phyloP scores from a whole-genome alignment of 2,329 filamentous ascomycete species.

The Anisogramma anomala region DNA sequence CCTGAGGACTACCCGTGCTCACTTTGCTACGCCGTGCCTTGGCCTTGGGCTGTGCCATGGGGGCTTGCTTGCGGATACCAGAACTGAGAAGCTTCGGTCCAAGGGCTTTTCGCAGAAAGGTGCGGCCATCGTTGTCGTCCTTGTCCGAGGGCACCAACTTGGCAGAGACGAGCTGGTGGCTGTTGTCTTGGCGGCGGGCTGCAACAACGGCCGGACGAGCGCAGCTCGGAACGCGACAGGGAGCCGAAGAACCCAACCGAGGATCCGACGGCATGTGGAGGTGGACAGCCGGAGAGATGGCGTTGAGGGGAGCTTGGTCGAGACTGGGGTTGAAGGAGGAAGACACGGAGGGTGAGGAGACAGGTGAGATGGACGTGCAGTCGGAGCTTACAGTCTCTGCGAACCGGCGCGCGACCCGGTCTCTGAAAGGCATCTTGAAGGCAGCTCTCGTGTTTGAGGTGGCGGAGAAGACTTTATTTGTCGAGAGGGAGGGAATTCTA shows the following conservation, averaged over 20 bases:
- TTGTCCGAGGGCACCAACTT: not conserved
- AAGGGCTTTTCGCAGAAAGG: constrained; percentile 4
- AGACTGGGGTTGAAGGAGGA: not conserved
- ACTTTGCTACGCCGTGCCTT: too few species aligned
- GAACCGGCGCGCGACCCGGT: constrained; percentile 33
- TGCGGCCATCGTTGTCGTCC: not conserved
- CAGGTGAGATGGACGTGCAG: not conserved
- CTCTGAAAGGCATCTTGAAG: constrained; percentile 22
- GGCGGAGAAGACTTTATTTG: not conserved
- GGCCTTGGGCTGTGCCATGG: not conserved
- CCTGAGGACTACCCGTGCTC: too few species aligned
- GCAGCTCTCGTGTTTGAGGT: not conserved
- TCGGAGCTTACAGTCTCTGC: constrained; percentile 32
- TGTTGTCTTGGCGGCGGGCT: too few species aligned
- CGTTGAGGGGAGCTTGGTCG: not conserved
- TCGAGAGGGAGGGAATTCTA: not conserved
- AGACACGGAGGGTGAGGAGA: too few species aligned
- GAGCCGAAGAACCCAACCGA: constrained; percentile 1
- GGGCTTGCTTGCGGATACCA: constrained; percentile 1
- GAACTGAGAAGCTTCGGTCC: constrained; percentile 1
- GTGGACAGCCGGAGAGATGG: not conserved
- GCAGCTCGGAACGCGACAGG: constrained; percentile 8
- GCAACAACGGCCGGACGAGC: too few species aligned
- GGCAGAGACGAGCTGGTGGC: constrained; percentile 6
- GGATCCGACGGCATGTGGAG: constrained; percentile 1